phyloP scores from a whole-genome alignment of 805 yeast species.

The Candida dajiaensis region DNA sequence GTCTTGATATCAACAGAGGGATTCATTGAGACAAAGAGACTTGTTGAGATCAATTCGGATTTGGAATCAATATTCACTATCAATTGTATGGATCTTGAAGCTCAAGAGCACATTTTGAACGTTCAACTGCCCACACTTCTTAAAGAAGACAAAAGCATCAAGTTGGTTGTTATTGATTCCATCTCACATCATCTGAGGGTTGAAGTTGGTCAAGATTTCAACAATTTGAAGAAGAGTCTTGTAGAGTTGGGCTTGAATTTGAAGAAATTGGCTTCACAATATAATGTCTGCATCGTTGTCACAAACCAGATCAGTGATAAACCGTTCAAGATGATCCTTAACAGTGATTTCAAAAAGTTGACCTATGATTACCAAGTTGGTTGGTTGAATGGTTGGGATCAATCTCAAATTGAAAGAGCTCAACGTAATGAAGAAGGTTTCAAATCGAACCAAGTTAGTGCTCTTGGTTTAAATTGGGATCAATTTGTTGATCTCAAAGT shows the following conservation, averaged over 20 bases:
- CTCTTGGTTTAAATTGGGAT: conserved; percentile 52
- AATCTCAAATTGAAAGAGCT: conserved; percentile 28
- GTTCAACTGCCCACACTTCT: conserved; percentile 63
- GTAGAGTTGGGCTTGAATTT: conserved; percentile 41
- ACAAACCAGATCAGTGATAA: conserved; percentile 79
- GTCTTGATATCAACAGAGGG: conserved; percentile 81
- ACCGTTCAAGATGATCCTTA: conserved; percentile 25
- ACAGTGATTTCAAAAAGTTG: conserved; percentile 21
- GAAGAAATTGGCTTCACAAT: conserved; percentile 39
- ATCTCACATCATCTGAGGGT: conserved; percentile 76
- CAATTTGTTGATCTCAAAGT: conserved; percentile 46
- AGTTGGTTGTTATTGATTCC: conserved; percentile 69
- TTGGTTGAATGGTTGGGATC: conserved; percentile 73
- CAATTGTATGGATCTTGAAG: conserved; percentile 61
- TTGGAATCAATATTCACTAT: conserved; percentile 42
- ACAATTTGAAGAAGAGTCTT: conserved; percentile 37
- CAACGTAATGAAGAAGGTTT: conserved; percentile 17
- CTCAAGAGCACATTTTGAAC: conserved; percentile 64
- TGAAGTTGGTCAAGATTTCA: conserved; percentile 40
- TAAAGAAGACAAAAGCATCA: conserved; percentile 33
- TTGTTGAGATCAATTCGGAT: conserved; percentile 41
- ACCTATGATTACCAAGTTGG: conserved; percentile 62
- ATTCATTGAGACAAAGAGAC: conserved; percentile 57
- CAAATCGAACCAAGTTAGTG: conserved; percentile 35
- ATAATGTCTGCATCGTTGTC: conserved; percentile 56